Conservation (phyloP, 192 early-diverging fungal species). For the Backusella westeae region DNA sequence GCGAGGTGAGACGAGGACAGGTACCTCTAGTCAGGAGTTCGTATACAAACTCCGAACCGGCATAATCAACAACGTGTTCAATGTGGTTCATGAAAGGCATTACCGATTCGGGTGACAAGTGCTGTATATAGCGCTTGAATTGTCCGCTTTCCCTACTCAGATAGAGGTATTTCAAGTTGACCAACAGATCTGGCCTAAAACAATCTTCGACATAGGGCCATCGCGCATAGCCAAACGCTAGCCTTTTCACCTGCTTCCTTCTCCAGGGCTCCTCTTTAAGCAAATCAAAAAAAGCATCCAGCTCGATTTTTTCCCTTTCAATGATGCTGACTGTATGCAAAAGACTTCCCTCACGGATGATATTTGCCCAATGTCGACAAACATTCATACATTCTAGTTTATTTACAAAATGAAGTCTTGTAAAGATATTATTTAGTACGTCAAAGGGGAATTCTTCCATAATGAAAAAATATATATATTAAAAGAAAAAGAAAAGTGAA, state of each 20-base stretch:
- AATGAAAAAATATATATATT: neutral
- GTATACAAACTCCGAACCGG: neutral
- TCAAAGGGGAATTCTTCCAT: neutral
- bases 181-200: neutral
- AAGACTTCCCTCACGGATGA: neutral
- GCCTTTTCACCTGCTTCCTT: neutral
- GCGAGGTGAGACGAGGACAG: neutral
- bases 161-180: neutral
- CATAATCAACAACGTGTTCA: neutral
- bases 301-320: neutral
- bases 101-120: neutral
- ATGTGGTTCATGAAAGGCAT: neutral
- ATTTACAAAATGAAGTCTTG: neutral
- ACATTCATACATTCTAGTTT: neutral
- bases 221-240: neutral
- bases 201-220: neutral
- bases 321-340: neutral
- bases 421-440: neutral
- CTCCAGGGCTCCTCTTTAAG: neutral
- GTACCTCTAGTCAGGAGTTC: neutral
- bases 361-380: neutral
- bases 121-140: neutral
- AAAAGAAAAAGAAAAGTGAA: neutral
- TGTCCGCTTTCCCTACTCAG: neutral
- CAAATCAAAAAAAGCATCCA: neutral